These are phyloP conservation scores for Pilasporangium apinafurcum DNA, from an alignment of 352 stramenopile species.

Conservation along the genomic window DNA sequence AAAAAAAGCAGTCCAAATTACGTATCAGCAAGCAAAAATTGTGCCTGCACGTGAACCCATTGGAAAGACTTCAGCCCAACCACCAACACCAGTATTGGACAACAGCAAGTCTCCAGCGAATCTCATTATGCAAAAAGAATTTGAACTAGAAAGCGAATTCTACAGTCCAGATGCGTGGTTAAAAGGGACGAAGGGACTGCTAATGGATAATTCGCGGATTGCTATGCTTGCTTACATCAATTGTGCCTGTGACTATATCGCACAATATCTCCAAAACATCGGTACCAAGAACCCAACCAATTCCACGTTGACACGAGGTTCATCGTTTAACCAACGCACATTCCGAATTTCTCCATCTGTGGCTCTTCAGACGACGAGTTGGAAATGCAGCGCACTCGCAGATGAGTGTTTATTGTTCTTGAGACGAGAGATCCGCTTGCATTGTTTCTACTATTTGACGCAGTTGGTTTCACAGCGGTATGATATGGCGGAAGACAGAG, in stretches of 20 bases:
- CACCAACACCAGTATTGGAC: neutral
- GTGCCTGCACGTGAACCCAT: conserved; percentile 8
- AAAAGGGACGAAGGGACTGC: conserved; percentile 31
- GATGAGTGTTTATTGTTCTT: conserved; percentile 78
- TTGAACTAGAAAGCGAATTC: conserved; percentile 56
- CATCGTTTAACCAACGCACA: conserved; percentile 5
- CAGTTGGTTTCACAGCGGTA: conserved; percentile 63
- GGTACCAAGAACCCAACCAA: neutral
- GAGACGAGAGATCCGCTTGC: conserved; percentile 63
- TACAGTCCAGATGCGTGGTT: conserved; percentile 53
- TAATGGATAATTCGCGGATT: conserved; percentile 72
- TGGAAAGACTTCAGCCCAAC: too few species aligned
- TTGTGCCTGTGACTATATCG: conserved; percentile 67
- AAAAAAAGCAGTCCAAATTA: conserved; percentile 44
- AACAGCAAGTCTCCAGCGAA: conserved; percentile 19
- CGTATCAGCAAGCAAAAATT: conserved; percentile 46
- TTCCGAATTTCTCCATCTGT: conserved; percentile 5
- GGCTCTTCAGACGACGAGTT: conserved; percentile 51
- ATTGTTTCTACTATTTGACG: conserved; percentile 77
- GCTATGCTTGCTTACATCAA: conserved; percentile 80
- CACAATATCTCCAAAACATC: conserved; percentile 31
- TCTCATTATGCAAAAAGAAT: conserved; percentile 42
- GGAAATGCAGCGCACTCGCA: conserved; percentile 61
- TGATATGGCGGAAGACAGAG: conserved; percentile 40
- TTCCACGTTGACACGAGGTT: neutral